Percentiles rank a stretch among this genome's conserved stretches.
These are phyloP conservation scores for Besnoitia besnoiti DNA, from an alignment of 169 alveolate species.

Conservation along the genomic window DNA sequence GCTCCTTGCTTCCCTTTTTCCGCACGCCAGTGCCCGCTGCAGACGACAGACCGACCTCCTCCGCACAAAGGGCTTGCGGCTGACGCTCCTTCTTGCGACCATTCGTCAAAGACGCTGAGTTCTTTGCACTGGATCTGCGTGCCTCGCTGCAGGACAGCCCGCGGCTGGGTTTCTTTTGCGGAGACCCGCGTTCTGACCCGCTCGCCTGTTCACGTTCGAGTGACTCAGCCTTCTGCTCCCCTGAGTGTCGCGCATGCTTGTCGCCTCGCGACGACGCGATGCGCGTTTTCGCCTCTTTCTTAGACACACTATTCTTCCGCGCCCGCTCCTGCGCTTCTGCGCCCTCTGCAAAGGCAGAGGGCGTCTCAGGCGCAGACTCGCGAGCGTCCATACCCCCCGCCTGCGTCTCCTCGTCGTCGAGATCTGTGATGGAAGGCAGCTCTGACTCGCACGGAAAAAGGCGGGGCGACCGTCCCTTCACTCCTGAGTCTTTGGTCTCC, in stretches of 20 bases:
- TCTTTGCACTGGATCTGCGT: neutral
- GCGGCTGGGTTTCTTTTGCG: neutral
- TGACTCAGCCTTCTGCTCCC: neutral
- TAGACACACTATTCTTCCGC: neutral
- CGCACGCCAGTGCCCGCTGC: neutral
- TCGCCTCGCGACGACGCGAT: neutral
- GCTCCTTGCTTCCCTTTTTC: neutral
- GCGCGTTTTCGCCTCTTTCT: neutral
- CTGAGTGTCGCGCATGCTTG: neutral
- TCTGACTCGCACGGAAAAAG: slow-evolving; percentile 49
- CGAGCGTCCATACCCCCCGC: neutral
- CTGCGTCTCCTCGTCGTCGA: neutral
- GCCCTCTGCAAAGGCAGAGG: slow-evolving; percentile 7
- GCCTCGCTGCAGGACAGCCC: neutral
- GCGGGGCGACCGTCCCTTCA: slow-evolving; percentile 60
- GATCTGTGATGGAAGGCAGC: neutral
- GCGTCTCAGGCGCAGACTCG: neutral
- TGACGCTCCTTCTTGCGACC: neutral
- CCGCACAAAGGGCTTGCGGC: neutral
- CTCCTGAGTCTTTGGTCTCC: slow-evolving; percentile 14
- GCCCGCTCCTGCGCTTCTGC: neutral
- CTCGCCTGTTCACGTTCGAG: neutral
- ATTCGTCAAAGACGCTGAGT: neutral
- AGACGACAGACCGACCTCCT: neutral
- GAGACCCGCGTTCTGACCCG: neutral